Conservation (phyloP, 2,329 filamentous ascomycete genomes). For the Colletotrichum abscissum region DNA sequence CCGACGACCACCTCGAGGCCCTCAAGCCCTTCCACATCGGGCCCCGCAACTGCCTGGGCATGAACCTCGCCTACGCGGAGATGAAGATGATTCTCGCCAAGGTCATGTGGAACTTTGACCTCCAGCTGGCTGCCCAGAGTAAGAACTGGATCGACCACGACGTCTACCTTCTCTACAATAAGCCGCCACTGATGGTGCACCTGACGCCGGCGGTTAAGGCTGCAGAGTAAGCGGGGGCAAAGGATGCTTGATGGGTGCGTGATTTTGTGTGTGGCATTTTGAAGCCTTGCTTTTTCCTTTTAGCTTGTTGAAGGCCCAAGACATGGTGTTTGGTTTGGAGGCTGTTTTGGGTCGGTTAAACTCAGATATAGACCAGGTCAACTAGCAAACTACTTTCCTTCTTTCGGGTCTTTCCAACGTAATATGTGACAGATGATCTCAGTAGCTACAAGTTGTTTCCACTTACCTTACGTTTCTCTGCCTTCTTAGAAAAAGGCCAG, state of each 20-base stretch:
- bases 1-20: constrained; percentile 24
- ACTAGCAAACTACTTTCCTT: rapidly evolving
- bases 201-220: constrained; percentile 9
- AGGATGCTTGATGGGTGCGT: not conserved
- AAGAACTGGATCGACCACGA: constrained; percentile 15
- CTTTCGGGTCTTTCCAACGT: too few species aligned
- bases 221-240: not conserved
- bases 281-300: not conserved
- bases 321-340: not conserved
- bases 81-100: constrained; percentile 26
- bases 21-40: constrained; percentile 27
- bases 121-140: constrained; percentile 13
- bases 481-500: too few species aligned
- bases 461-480: too few species aligned
- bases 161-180: constrained; percentile 15
- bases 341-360: too few species aligned
- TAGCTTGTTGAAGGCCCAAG: not conserved
- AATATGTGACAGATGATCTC: too few species aligned
- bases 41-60: constrained; percentile 27
- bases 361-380: too few species aligned
- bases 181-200: constrained; percentile 28
- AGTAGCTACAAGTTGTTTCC: too few species aligned
- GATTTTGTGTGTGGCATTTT: not conserved
- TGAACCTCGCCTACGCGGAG: constrained; percentile 34
- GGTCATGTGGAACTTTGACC: constrained; percentile 29